Conservation (phyloP, 2,329 filamentous ascomycete species). For the Dryadomyces quercivorus region DNA sequence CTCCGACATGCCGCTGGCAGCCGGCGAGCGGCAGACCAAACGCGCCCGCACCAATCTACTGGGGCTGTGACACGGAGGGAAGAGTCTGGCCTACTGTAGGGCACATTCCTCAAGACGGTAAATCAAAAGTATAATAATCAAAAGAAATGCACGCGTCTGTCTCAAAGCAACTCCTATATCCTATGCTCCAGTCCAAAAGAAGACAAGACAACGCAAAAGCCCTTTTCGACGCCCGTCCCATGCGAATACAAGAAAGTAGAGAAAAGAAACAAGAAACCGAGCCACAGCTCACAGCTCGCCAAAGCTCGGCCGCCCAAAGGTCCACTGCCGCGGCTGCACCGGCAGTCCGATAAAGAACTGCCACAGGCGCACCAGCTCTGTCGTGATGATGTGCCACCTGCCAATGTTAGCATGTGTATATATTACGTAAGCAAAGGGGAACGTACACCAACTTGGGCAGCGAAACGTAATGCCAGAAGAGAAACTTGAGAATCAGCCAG, state of each 20-base stretch:
- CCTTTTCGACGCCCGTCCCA: background rate
- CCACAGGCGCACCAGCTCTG: conserved; percentile 33
- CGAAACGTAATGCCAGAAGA: conserved; percentile 57
- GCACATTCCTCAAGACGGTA: too few relatives aligned
- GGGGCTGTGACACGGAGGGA: conserved; percentile 1
- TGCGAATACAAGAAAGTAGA: background rate
- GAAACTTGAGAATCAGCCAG: conserved; percentile 48
- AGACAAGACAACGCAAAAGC: background rate
- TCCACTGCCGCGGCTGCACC: conserved; percentile 35
- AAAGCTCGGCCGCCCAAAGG: conserved; percentile 28
- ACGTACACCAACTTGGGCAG: conserved; percentile 62
- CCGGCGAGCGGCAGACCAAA: background rate
- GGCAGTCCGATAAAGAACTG: conserved; percentile 42
- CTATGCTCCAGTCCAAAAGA: background rate
- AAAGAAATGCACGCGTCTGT: background rate
- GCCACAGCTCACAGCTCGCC: conserved; percentile 39
- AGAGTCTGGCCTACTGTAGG: too few relatives aligned
- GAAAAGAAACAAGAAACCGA: background rate
- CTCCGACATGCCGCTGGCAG: conserved; percentile 26
- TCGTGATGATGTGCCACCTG: conserved; percentile 30
- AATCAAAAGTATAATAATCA: too few relatives aligned
- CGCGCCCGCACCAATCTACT: background rate
- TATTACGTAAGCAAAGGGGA: background rate
- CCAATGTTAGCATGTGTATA: background rate
- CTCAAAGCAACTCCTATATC: background rate